A percentile compares a stretch with the other conserved stretches of the same genome.
Conservation (phyloP, 257 asterid genomes). For the Fraxinus anomala region DNA sequence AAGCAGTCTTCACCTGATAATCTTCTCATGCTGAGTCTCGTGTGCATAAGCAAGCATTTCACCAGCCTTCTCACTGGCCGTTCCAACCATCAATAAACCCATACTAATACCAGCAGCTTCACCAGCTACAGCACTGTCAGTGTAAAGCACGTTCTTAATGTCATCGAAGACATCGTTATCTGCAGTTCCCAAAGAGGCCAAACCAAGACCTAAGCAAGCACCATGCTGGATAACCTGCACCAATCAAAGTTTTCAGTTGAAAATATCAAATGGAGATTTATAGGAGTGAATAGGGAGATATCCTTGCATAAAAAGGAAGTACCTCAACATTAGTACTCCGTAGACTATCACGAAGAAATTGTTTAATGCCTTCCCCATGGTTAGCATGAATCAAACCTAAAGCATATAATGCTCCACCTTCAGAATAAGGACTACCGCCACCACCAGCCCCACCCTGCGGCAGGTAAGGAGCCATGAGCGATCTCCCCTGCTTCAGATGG, state of each 20-base stretch:
- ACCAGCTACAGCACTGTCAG: conserved; percentile 98
- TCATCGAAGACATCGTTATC: conserved; percentile 87
- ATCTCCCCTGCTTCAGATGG: conserved; percentile 93
- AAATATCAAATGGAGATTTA: conserved; percentile 10
- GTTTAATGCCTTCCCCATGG: conserved; percentile 96
- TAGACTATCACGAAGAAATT: conserved; percentile 87
- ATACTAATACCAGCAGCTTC: conserved; percentile 99
- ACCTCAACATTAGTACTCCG: conserved; percentile 88
- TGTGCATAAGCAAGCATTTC: conserved; percentile 99
- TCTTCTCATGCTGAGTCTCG: conserved; percentile 96
- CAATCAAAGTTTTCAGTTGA: conserved; percentile 18
- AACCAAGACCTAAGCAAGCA: conserved; percentile 99
- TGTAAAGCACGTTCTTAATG: conserved; percentile 74
- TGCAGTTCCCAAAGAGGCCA: conserved; percentile 96
- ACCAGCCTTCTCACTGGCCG: conserved; percentile 86
- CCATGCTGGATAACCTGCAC: conserved; percentile 96
- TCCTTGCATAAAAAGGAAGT: not conserved
- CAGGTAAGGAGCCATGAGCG: conserved; percentile 97
- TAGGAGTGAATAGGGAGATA: not conserved
- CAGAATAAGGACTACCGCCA: conserved; percentile 93
- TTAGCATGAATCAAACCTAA: conserved; percentile 94
- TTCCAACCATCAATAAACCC: conserved; percentile 98
- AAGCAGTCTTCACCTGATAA: conserved; percentile 61
- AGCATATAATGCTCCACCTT: conserved; percentile 97
- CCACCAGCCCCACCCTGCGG: conserved; percentile 95